These are phyloP conservation scores for Plasmodium knowlesi DNA, from an alignment of 169 alveolate species.

Conservation along the genomic window DNA sequence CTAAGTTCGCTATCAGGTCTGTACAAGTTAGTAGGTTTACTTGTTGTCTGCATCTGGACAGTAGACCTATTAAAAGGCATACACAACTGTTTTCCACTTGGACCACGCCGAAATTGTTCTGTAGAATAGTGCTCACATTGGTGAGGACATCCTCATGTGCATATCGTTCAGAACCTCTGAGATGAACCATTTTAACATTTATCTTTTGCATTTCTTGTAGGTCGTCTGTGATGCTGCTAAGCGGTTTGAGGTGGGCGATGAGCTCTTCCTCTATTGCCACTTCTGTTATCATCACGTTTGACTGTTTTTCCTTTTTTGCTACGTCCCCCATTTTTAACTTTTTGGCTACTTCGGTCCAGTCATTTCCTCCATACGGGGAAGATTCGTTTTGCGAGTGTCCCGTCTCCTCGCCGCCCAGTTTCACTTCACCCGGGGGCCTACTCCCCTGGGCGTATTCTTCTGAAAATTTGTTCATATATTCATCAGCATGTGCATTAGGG, in stretches of 20 bases:
- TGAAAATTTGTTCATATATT: not conserved
- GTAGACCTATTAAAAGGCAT: slow-evolving; percentile 64
- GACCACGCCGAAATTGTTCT: slow-evolving; percentile 25
- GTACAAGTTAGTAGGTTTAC: slow-evolving; percentile 27
- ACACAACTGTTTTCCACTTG: slow-evolving; percentile 74
- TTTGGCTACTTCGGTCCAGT: not conserved
- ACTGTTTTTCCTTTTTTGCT: not conserved
- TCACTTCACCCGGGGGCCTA: not conserved
- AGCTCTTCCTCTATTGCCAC: not conserved
- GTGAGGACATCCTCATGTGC: slow-evolving; percentile 2
- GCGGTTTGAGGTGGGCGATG: slow-evolving; percentile 1
- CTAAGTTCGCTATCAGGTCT: slow-evolving; percentile 9
- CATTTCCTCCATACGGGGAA: not conserved
- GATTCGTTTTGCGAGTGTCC: not conserved
- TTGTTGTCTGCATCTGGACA: slow-evolving; percentile 1
- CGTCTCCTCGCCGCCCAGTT: not conserved
- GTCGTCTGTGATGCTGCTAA: not conserved
- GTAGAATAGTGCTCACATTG: slow-evolving; percentile 17
- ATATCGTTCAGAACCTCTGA: not conserved
- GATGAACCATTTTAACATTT: slow-evolving; percentile 10
- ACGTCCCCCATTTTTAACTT: not conserved
- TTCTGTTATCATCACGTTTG: not conserved
- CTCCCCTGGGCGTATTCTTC: not conserved
- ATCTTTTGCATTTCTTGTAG: slow-evolving; percentile 3
- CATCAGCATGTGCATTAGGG: not conserved